A percentile compares a stretch with the other conserved stretches of the same genome.
phyloP scores from a whole-genome alignment of 768 basidiomycete genomes.

The Clitopilus passeckerianus region DNA sequence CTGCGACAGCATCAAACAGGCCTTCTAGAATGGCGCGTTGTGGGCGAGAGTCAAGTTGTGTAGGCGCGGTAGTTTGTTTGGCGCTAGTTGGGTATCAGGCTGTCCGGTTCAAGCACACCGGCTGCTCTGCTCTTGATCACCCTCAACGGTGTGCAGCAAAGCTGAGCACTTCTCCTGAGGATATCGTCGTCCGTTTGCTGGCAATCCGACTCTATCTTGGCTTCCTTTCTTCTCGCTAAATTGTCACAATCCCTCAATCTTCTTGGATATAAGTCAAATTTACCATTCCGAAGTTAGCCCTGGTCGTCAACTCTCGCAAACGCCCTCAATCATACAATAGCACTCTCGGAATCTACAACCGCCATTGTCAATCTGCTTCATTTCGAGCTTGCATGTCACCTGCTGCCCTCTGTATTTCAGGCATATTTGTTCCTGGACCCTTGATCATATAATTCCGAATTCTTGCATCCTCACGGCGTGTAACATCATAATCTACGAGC shows the following conservation, averaged over 20 bases:
- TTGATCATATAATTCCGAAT: neutral
- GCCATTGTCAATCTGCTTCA: neutral
- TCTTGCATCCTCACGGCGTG: neutral
- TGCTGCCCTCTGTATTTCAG: neutral
- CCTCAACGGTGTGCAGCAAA: neutral
- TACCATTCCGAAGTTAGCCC: neutral
- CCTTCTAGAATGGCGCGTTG: conserved; percentile 1
- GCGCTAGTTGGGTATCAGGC: neutral
- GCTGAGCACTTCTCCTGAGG: neutral
- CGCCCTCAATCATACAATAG: neutral
- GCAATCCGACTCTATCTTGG: neutral
- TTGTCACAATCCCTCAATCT: neutral
- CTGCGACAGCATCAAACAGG: neutral
- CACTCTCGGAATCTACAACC: neutral
- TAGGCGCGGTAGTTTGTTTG: neutral
- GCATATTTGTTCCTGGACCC: neutral
- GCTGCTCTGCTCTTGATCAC: neutral
- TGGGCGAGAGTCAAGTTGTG: neutral
- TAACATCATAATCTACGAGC: neutral
- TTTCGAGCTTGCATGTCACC: neutral
- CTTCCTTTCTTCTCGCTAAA: neutral
- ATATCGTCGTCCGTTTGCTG: neutral
- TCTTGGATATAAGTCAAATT: neutral
- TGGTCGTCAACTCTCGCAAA: neutral
- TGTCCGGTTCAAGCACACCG: neutral